Evolutionary conservation across 2,329 filamentous ascomycete species (phyloP).

Genomic region (Lecanosticta acicola): DNA sequence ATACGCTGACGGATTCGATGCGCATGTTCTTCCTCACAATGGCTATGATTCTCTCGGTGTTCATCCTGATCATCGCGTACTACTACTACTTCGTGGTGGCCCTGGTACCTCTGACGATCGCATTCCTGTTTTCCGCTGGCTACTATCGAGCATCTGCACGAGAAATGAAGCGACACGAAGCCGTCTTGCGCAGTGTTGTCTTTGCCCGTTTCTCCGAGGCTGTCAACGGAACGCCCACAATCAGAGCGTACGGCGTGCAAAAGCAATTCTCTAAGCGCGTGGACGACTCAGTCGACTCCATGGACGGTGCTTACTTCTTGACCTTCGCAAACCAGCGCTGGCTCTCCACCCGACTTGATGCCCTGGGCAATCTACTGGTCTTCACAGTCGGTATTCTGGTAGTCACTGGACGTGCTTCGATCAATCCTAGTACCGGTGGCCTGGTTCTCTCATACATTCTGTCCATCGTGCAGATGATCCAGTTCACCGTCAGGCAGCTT

Average conservation of each 20-base stretch:
- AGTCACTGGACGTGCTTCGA: conserved; percentile 81
- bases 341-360: conserved; percentile 78
- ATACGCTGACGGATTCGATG: conserved; percentile 79
- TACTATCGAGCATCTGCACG: conserved; percentile 90
- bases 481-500: conserved; percentile 88
- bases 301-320: conserved; percentile 91
- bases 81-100: conserved; percentile 82
- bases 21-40: conserved; percentile 88
- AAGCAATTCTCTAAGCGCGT: conserved; percentile 67
- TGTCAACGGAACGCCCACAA: conserved; percentile 74
- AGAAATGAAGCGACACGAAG: conserved; percentile 90
- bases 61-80: conserved; percentile 87
- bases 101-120: conserved; percentile 60
- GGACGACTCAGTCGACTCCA: conserved; percentile 71
- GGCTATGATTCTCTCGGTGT: conserved; percentile 74
- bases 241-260: conserved; percentile 81
- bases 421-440: conserved; percentile 77
- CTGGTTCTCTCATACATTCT: conserved; percentile 91
- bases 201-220: conserved; percentile 91
- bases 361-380: conserved; percentile 76
- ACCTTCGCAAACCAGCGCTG: conserved; percentile 95
- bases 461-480: conserved; percentile 88
- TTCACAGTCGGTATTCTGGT: conserved; percentile 86
- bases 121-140: conserved; percentile 75
- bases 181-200: conserved; percentile 77